phyloP scores from a whole-genome alignment of 2,329 filamentous ascomycete species.

The Penicillium sp. region DNA sequence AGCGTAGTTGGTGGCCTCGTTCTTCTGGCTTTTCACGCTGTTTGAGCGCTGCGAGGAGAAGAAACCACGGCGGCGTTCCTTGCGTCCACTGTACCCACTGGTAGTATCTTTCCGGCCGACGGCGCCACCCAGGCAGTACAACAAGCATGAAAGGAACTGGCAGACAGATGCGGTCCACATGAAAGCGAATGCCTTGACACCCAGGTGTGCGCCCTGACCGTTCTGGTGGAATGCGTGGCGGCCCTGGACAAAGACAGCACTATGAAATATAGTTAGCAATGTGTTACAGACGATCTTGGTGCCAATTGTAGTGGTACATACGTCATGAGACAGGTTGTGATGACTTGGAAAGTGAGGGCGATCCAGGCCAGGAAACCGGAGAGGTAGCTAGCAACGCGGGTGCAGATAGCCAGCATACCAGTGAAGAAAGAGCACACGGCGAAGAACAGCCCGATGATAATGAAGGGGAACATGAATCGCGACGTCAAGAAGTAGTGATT shows the following conservation, averaged over 20 bases:
- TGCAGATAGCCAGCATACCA: constrained; percentile 51
- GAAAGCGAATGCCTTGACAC: constrained; percentile 59
- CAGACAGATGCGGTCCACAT: constrained; percentile 59
- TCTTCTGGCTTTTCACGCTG: constrained; percentile 31
- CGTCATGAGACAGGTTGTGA: constrained; percentile 62
- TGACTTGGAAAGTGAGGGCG: constrained; percentile 58
- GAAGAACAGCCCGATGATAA: constrained; percentile 81
- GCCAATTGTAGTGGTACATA: constrained; percentile 43
- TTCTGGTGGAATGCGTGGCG: constrained; percentile 55
- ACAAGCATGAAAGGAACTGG: constrained; percentile 54
- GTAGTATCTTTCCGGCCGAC: constrained; percentile 28
- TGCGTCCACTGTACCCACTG: constrained; percentile 36
- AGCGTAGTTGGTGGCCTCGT: constrained; percentile 19
- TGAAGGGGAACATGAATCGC: constrained; percentile 90
- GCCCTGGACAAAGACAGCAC: constrained; percentile 59
- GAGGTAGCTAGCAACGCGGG: constrained; percentile 51
- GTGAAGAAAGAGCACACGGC: constrained; percentile 47
- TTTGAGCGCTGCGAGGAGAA: constrained; percentile 32
- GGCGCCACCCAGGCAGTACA: constrained; percentile 54
- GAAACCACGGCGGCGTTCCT: constrained; percentile 39
- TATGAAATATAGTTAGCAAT: constrained; percentile 30
- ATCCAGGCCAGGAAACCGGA: constrained; percentile 53
- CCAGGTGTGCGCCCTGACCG: constrained; percentile 51
- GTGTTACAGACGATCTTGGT: neutral
- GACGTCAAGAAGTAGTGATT: constrained; percentile 78